Base-by-base conservation (phyloP, 768 basidiomycete genomes). In the Panaeolus cyanescens region DNA sequence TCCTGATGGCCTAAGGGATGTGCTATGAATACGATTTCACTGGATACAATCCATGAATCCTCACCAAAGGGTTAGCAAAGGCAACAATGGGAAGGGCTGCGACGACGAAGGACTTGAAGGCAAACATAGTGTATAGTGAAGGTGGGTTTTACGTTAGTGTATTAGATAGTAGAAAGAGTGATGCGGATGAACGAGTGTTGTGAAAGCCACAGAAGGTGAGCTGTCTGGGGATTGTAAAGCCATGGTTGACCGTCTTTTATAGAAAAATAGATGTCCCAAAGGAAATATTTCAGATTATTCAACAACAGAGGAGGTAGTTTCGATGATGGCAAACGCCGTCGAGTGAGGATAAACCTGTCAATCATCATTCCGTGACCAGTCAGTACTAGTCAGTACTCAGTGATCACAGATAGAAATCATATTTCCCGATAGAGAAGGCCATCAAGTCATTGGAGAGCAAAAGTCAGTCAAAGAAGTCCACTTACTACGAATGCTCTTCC, bases 21-120 rank as follows among this genome's bases (percentile, higher is more conserved):
- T 25, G 17, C 57, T 20, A 55, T 15, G 20, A 34, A 17, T 56
- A 15, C 9, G 17, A 17, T 34, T 4, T 22, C 32, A 39, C 13
- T 34, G 57, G 28, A 31, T 25, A 57, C 7, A 42, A 62, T n/a
- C 9, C 40, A 42, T 8, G 19, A 12, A 54, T 12, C 53, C 66
- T 28, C 58, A 70, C 74, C n/a, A 71, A 59, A 56, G 72, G 70
- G 50, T 59, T 62, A 34, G 72, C 71, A 28, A 65, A 54, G 19
- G 56, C 70, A 58, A 72, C 20, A 37, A 71, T 50, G 19, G 73
- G 71, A 34, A 72, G 64, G 40, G 65, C 68, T 54, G 73, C 63
- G n/a, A 71, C 13, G 55, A 63, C 39, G 55, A 69, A 58, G 20
- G 66, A 56, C 17, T 64, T 64, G 61, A 67, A 59, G 55, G 67